Base-by-base conservation (phyloP, 352 stramenopile genomes). In the Pythium periplocum region DNA sequence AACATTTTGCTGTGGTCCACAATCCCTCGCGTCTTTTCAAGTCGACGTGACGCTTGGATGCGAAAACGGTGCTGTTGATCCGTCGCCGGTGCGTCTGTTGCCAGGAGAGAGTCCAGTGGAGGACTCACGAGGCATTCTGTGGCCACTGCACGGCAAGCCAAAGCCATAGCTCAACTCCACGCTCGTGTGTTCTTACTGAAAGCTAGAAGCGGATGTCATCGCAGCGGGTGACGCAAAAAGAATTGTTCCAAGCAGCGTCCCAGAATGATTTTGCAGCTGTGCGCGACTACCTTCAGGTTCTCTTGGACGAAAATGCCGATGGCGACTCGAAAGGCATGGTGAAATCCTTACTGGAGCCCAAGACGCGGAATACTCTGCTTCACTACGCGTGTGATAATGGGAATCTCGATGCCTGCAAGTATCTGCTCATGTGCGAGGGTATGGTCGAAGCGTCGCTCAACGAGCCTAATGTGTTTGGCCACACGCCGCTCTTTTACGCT, bases 381-480 rank as follows among this genome's bases (percentile, higher is more conserved):
- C 83, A 93, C 40, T 89, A 90, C 40, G 83, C 83, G 2, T 91
- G 83, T 43, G 78, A 88, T 49, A 90, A 91, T 58, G 83, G 80
- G 4, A 91, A 93, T 52, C 60, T 93, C 10, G 69, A 86, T n/a
- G 77, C 78, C 0, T 93, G 83, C 72, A 93, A 91, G 64, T 81
- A 71, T 36, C 53, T 91, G 42, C 68, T 91, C 57, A 91, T 93
- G 81, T 76, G 64, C 31, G 58, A 85, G 8, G 83, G 77, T 4
- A 71, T 91, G 66, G 52, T 59, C 1, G 62, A 68, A 6, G 66
- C 61, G 4, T 87, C 83, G 40, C 53, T 93, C 7, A 93, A 93
- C 54, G 80, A 88, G 39, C 71, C 76, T 36, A 91, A 93, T 37
- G 63, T 64, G 11, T 88, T 89, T 61, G 80, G 78, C 0, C 83